Evolutionary conservation across 2,329 filamentous ascomycete species (phyloP).

Genomic region (Aspergillus nomiae): DNA sequence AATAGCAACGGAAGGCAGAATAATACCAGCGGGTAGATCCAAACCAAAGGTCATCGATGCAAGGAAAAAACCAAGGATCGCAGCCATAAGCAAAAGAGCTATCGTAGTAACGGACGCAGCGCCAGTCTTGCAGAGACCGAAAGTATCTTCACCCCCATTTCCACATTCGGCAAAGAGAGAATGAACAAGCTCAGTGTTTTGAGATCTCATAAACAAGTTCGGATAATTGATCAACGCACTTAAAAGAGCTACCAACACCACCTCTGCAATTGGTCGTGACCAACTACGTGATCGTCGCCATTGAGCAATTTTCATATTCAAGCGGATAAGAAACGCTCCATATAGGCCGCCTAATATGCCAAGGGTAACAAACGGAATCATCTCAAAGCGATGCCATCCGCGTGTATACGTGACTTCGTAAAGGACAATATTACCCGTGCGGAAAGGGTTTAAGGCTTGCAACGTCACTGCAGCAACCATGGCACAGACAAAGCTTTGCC

Average conservation of each 20-base stretch:
- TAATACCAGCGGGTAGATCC: slow-evolving; percentile 91
- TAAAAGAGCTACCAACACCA: slow-evolving; percentile 73
- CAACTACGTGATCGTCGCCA: slow-evolving; percentile 75
- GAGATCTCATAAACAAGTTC: slow-evolving; percentile 93
- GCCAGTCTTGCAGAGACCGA: slow-evolving; percentile 87
- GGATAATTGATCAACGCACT: slow-evolving; percentile 93
- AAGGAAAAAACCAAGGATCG: slow-evolving; percentile 80
- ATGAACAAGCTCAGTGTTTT: slow-evolving; percentile 87
- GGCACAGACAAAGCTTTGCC: slow-evolving; percentile 98
- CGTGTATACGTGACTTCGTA: slow-evolving; percentile 94
- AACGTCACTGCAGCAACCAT: slow-evolving; percentile 97
- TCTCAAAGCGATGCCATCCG: slow-evolving; percentile 92
- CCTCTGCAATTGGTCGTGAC: slow-evolving; percentile 75
- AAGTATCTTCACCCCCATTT: slow-evolving; percentile 70
- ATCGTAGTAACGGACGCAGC: slow-evolving; percentile 81
- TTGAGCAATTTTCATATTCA: slow-evolving; percentile 82
- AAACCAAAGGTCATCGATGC: slow-evolving; percentile 89
- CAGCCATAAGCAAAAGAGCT: slow-evolving; percentile 77
- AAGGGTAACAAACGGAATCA: slow-evolving; percentile 82
- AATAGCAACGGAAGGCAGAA: slow-evolving; percentile 94
- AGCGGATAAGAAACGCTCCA: slow-evolving; percentile 89
- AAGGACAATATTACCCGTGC: slow-evolving; percentile 90
- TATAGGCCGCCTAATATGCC: slow-evolving; percentile 92
- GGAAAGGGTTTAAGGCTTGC: slow-evolving; percentile 90
- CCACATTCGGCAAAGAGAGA: slow-evolving; percentile 90